These are phyloP conservation scores for Ophiorrhiza pumila DNA, from an alignment of 257 asterid species.

Conservation along the genomic window DNA sequence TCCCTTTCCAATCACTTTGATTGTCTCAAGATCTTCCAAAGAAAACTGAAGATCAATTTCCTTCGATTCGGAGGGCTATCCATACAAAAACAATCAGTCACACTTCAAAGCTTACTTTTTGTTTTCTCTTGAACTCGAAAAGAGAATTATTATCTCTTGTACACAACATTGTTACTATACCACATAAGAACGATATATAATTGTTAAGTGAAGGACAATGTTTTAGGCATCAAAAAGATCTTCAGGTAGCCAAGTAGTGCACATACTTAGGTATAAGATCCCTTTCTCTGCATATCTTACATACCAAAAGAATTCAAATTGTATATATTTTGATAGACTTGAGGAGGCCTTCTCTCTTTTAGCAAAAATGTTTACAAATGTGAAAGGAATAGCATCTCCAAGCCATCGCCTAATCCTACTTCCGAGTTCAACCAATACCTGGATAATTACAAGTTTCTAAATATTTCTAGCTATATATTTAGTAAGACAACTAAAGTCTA, in stretches of 20 bases:
- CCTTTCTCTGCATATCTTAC: neutral
- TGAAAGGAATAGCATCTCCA: neutral
- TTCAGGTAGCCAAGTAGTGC: neutral
- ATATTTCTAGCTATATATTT: neutral
- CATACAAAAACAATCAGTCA: constrained; percentile 15
- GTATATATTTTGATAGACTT: neutral
- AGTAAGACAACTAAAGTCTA: neutral
- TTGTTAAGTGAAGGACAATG: neutral
- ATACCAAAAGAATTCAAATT: neutral
- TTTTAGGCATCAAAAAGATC: neutral
- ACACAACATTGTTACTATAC: neutral
- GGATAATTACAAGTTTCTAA: neutral
- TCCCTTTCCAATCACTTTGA: constrained; percentile 97
- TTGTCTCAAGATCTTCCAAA: constrained; percentile 89
- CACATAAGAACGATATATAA: neutral
- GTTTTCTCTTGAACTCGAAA: neutral
- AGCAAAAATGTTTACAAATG: neutral
- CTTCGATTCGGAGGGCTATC: constrained; percentile 63
- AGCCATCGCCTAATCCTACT: neutral
- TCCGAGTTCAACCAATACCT: neutral
- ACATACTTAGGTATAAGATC: neutral
- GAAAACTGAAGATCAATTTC: constrained; percentile 85
- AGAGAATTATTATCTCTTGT: neutral
- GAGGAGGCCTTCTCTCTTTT: neutral
- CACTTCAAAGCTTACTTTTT: neutral